phyloP scores from a whole-genome alignment of 2,329 filamentous ascomycete genomes.

The Colletotrichum sidae region DNA sequence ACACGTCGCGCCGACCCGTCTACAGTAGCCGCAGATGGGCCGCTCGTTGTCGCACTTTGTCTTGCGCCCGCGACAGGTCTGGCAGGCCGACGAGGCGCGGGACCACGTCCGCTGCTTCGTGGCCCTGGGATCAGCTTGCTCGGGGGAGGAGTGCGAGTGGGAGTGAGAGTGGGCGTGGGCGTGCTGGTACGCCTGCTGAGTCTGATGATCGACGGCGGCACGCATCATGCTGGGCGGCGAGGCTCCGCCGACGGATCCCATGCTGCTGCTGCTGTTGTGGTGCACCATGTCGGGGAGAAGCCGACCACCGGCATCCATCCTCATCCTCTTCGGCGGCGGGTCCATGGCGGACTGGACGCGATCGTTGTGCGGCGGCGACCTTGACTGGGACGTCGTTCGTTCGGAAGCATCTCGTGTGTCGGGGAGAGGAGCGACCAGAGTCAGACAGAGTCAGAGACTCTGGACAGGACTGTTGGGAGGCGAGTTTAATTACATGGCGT shows the following conservation, averaged over 20 bases:
- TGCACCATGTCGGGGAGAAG: conserved; percentile 33
- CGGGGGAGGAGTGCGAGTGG: background rate
- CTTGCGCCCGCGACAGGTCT: conserved; percentile 50
- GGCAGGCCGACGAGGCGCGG: conserved; percentile 45
- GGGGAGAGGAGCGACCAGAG: conserved; percentile 28
- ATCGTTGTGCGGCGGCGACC: conserved; percentile 1
- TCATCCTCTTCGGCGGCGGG: conserved; percentile 36
- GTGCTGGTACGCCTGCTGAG: no score
- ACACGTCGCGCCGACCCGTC: conserved; percentile 47
- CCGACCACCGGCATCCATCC: conserved; percentile 32
- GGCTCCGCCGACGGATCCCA: conserved; percentile 1
- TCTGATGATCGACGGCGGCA: conserved; percentile 16
- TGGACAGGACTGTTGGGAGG: conserved; percentile 5
- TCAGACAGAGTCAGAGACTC: background rate
- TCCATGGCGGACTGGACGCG: conserved; percentile 12
- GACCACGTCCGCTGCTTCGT: conserved; percentile 33
- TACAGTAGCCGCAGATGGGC: conserved; percentile 51
- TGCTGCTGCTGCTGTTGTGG: background rate
- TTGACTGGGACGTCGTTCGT: conserved; percentile 7
- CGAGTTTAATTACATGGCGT: conserved; percentile 25
- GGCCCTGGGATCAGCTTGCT: conserved; percentile 29
- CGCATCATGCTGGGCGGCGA: conserved; percentile 20
- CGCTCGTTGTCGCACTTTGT: conserved; percentile 53
- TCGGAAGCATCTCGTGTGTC: conserved; percentile 28
- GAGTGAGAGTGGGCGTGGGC: no score